phyloP scores from a whole-genome alignment of 495 filamentous ascomycete species.

The Penicillium herquei region DNA sequence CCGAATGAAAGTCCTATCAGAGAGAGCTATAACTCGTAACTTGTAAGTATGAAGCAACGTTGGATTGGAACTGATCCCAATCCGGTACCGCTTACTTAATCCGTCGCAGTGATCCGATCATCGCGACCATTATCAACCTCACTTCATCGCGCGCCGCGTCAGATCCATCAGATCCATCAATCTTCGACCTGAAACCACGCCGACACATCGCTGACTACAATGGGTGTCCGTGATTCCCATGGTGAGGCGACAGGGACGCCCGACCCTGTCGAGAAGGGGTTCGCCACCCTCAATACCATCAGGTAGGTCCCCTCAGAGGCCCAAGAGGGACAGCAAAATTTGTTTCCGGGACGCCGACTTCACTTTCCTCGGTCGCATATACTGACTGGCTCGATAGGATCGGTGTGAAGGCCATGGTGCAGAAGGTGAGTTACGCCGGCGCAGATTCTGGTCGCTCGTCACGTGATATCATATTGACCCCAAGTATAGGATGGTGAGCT shows the following conservation, averaged over 20 bases:
- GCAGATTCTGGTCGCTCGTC: constrained; percentile 25
- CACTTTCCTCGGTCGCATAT: constrained; percentile 45
- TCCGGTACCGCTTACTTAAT: constrained; percentile 16
- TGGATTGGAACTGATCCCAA: not conserved
- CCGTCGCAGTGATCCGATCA: constrained; percentile 8
- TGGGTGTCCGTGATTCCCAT: constrained; percentile 48
- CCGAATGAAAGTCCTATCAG: too few relatives aligned
- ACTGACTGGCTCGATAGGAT: constrained; percentile 54
- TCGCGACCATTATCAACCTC: constrained; percentile 20
- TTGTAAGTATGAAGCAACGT: too few relatives aligned
- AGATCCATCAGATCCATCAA: constrained; percentile 27
- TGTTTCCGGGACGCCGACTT: constrained; percentile 3
- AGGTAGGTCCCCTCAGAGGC: constrained; percentile 47
- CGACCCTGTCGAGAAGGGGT: constrained; percentile 69
- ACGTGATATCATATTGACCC: constrained; percentile 38
- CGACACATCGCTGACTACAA: constrained; percentile 20
- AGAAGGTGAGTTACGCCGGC: constrained; percentile 52
- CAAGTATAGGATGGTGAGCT: constrained; percentile 69
- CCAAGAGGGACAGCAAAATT: not conserved
- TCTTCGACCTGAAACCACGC: not conserved
- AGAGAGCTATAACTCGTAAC: too few relatives aligned
- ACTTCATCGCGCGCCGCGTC: constrained; percentile 26
- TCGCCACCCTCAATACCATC: constrained; percentile 75
- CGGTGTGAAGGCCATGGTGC: constrained; percentile 70
- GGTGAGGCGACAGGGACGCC: constrained; percentile 54